Evolutionary conservation across 2,329 filamentous ascomycete species (phyloP), one percentile per base, ranked within the genome.

Genomic region (Taxawa tesnikishii): DNA sequence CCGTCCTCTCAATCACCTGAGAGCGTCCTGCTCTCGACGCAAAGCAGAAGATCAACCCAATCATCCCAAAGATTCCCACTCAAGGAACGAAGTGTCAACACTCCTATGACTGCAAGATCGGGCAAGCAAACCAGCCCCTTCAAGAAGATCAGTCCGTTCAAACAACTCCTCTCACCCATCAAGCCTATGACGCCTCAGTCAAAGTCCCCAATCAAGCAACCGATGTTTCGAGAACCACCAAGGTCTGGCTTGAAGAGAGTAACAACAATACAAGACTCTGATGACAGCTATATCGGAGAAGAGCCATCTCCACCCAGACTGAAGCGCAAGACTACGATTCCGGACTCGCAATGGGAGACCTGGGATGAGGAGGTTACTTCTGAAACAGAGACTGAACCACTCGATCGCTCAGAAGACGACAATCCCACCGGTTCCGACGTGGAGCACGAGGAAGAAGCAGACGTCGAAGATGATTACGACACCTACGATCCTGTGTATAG

Each of bases 1-100:
- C 45, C 45, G 5, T 47, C 45, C 4, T 47, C 45, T 1, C 44
- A 47, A 21, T 45, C 45, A 11, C 42, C 45, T 7, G 36, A 35
- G 16, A 43, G 41, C 14, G 40, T 43, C 4, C 42, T 42, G 6
- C 24, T 45, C 12, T 45, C 42, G 15, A 37, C 29, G 8, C 33
- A 31, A 19, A 40, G 36, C n/a, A 26, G 34, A 4, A 29, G 19
- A 13, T 31, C 38, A 12, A 13, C 18, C 10, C 18, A 31, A 16
- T 31, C 33, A 8, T 28, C 29, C 12, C 21, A 25, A n/a, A 33
- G 42, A 17, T 45, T 42, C 13, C 46, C 46, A 10, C 21, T 47
- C 24, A 40, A 41, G 24, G 28, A 39, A 9, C 42, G 33, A 13
- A 35, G 38, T 14, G 29, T 17, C 13, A 41, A 37, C 19, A 15